These are phyloP conservation scores for Trichoderma hamatum DNA, from an alignment of 2,329 filamentous ascomycete species.

Conservation along the genomic window DNA sequence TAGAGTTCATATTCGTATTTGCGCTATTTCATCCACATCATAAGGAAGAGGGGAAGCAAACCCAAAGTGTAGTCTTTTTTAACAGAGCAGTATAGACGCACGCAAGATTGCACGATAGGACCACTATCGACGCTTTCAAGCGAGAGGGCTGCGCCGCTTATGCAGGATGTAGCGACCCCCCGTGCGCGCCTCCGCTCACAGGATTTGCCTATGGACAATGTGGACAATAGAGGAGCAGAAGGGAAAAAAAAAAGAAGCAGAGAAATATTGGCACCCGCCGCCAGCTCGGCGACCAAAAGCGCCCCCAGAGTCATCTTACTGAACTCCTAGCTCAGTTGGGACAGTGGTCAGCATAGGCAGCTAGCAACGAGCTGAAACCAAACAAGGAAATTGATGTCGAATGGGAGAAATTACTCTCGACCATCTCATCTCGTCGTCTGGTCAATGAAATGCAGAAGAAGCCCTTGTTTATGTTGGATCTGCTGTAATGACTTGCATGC, in stretches of 20 bases:
- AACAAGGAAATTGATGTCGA: slow-evolving; percentile 7
- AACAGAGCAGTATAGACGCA: neutral
- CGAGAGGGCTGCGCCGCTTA: slow-evolving; percentile 35
- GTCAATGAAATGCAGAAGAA: slow-evolving; percentile 26
- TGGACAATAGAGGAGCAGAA: neutral
- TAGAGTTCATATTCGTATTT: slow-evolving; percentile 4
- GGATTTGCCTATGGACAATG: slow-evolving; percentile 7
- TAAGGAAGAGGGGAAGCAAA: neutral
- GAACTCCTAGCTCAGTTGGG: slow-evolving; percentile 8
- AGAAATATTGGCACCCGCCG: slow-evolving; percentile 6
- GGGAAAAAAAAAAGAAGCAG: neutral
- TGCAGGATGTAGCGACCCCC: slow-evolving; percentile 35
- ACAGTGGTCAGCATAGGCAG: slow-evolving; percentile 16
- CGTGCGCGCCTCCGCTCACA: slow-evolving; percentile 21
- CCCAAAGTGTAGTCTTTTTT: neutral
- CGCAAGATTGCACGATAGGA: slow-evolving; percentile 6
- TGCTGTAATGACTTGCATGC: slow-evolving; percentile 28
- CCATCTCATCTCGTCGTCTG: slow-evolving; percentile 26
- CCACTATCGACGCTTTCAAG: slow-evolving; percentile 20
- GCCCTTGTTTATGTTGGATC: slow-evolving; percentile 24
- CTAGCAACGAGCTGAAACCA: slow-evolving; percentile 25
- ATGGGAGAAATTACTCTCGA: slow-evolving; percentile 18
- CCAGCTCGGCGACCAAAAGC: slow-evolving; percentile 2
- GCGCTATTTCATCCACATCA: slow-evolving; percentile 19
- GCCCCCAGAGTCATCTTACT: slow-evolving; percentile 16